Percentiles rank a stretch among this genome's conserved stretches.
Evolutionary conservation across 345 rosid genomes (phyloP).

Genomic region (Draba incana): DNA sequence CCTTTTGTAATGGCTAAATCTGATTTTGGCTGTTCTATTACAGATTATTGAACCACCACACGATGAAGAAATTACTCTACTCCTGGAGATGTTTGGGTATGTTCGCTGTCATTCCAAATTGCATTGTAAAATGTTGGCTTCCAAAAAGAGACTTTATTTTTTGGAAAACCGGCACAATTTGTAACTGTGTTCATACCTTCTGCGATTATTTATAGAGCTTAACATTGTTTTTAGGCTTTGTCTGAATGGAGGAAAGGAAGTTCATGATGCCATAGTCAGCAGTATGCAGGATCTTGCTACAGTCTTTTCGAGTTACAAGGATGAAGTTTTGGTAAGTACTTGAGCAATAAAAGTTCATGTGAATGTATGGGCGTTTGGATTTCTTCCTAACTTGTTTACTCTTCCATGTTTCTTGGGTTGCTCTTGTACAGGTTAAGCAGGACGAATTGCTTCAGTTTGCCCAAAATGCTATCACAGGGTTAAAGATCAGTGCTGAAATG

Average conservation of each 20-base stretch:
- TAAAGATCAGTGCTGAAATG: conserved; percentile 75
- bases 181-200: conserved; percentile 22
- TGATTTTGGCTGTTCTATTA: no score
- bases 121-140: conserved; percentile 7
- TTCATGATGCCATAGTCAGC: conserved; percentile 90
- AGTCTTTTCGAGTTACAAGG: conserved; percentile 77
- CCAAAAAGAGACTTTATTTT: neutral
- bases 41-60: conserved; percentile 97
- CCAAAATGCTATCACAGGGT: conserved; percentile 79
- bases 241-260: conserved; percentile 93
- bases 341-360: conserved; percentile 12
- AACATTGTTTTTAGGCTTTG: conserved; percentile 58
- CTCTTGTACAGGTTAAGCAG: conserved; percentile 71
- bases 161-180: conserved; percentile 7
- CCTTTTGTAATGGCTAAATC: no score
- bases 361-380: conserved; percentile 26
- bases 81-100: conserved; percentile 86
- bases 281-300: conserved; percentile 90
- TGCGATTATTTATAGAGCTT: conserved; percentile 22
- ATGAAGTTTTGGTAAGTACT: conserved; percentile 89
- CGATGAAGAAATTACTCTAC: conserved; percentile 86
- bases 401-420: conserved; percentile 8
- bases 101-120: conserved; percentile 36
- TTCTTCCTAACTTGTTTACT: conserved; percentile 16
- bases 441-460: conserved; percentile 98